phyloP scores from a whole-genome alignment of 2,329 filamentous ascomycete species.

The Ophiocordyceps camponoti-floridani region DNA sequence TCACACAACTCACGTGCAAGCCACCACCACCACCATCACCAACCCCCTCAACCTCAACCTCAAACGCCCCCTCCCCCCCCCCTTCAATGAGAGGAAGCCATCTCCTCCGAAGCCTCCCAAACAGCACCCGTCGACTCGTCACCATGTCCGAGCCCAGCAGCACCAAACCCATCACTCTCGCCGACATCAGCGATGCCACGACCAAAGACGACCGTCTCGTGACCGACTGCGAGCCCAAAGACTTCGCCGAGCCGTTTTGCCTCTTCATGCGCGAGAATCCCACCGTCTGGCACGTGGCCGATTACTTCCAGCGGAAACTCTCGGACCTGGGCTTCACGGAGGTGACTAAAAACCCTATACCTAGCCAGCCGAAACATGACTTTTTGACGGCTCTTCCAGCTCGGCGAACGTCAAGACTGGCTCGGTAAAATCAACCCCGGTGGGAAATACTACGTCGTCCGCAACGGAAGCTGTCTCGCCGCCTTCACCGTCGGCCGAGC shows the following conservation, averaged over 20 bases:
- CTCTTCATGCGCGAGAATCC: slow-evolving; percentile 80
- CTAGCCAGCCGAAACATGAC: too few species aligned
- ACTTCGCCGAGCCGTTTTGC: slow-evolving; percentile 69
- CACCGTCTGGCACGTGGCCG: slow-evolving; percentile 81
- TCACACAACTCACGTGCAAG: too few species aligned
- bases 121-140: too few species aligned
- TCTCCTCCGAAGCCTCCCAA: too few species aligned
- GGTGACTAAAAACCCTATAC: slow-evolving; percentile 17
- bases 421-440: slow-evolving; percentile 50
- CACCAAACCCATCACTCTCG: neutral
- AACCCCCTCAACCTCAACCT: too few species aligned
- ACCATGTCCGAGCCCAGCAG: too few species aligned
- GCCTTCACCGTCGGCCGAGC: slow-evolving; percentile 68
- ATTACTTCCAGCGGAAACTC: slow-evolving; percentile 58
- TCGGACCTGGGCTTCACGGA: slow-evolving; percentile 54
- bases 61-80: too few species aligned
- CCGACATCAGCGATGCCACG: neutral
- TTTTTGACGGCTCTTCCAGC: too few species aligned
- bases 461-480: slow-evolving; percentile 73
- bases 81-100: too few species aligned
- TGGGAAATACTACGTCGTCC: slow-evolving; percentile 75
- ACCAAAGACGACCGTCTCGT: neutral
- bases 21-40: too few species aligned
- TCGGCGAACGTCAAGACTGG: slow-evolving; percentile 72
- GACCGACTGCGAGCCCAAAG: slow-evolving; percentile 24